Conservation (phyloP, 495 filamentous ascomycete species). For the Astrothelium macrocarpum region DNA sequence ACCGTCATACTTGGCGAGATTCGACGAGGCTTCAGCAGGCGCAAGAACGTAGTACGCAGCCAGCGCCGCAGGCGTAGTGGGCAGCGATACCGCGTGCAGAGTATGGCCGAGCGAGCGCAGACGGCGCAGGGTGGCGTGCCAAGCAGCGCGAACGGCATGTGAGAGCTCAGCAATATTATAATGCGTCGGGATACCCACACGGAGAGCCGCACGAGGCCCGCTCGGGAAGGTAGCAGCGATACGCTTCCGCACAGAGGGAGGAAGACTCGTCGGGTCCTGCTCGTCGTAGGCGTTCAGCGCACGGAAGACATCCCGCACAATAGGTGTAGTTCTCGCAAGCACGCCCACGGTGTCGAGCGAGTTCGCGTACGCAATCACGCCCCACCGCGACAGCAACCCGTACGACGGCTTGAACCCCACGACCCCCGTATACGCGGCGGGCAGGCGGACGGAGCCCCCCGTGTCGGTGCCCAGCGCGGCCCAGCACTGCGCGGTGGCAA, state of each 20-base stretch:
- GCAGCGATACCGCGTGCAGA: conserved; percentile 69
- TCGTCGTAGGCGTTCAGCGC: conserved; percentile 53
- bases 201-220: conserved; percentile 5
- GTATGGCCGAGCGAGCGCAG: conserved; percentile 56
- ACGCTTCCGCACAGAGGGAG: conserved; percentile 37
- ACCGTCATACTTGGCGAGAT: conserved; percentile 96
- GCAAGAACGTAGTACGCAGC: conserved; percentile 93
- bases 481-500: conserved; percentile 59
- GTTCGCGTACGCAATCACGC: conserved; percentile 91
- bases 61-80: conserved; percentile 72
- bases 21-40: conserved; percentile 90
- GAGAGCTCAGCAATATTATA: conserved; percentile 84
- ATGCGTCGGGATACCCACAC: conserved; percentile 71
- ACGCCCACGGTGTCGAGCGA: conserved; percentile 91
- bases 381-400: conserved; percentile 72
- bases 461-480: conserved; percentile 91
- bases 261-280: conserved; percentile 69
- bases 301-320: conserved; percentile 47
- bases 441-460: conserved; percentile 83
- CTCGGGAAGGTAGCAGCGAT: conserved; percentile 31
- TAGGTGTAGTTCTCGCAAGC: conserved; percentile 44
- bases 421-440: conserved; percentile 79
- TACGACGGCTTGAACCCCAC: conserved; percentile 94
- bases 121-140: conserved; percentile 48
- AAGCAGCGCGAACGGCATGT: conserved; percentile 54